Evolutionary conservation across 371 early-diverging fungal genomes (phyloP).

Genomic region (Mortierella sp.): DNA sequence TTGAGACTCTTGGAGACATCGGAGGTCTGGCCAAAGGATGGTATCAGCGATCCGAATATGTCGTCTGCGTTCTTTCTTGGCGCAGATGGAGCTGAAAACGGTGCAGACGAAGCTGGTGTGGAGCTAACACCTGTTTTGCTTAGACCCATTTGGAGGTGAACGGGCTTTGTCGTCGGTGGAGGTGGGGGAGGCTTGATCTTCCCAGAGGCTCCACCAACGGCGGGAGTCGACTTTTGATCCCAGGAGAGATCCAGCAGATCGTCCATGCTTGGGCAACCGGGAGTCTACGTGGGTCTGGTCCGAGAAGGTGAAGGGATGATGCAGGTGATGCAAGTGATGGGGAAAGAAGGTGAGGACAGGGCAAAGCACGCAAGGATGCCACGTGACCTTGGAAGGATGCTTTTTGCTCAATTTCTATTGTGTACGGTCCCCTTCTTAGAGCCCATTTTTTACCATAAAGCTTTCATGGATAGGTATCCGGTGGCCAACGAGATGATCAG

Average conservation of each 20-base stretch:
- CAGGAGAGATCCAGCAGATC: conserved; percentile 52
- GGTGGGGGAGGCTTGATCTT: conserved; percentile 26
- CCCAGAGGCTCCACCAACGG: conserved; percentile 1
- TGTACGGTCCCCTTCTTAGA: no score
- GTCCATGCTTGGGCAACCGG: conserved; percentile 31
- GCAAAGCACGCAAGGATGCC: no score
- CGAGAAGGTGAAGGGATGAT: not conserved
- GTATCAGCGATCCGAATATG: conserved; percentile 44
- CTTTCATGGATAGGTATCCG: conserved; percentile 39
- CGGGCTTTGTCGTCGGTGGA: conserved; percentile 42
- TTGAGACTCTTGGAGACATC: conserved; percentile 22
- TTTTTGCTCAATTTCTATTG: no score
- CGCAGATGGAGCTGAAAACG: not conserved
- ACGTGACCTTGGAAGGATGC: no score
- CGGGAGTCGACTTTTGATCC: conserved; percentile 19
- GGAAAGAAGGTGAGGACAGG: no score
- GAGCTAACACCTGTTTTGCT: conserved; percentile 26
- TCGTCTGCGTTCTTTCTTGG: conserved; percentile 43
- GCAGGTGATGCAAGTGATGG: not conserved
- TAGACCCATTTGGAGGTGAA: conserved; percentile 47
- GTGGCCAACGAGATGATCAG: conserved; percentile 53
- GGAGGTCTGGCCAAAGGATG: conserved; percentile 36
- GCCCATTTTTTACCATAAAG: conserved; percentile 30
- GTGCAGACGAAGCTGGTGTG: conserved; percentile 16
- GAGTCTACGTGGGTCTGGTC: not conserved